Percentiles rank a stretch among this genome's conserved stretches.
phyloP scores from a whole-genome alignment of 352 stramenopile species.

The Globisporangium recalcitrans region DNA sequence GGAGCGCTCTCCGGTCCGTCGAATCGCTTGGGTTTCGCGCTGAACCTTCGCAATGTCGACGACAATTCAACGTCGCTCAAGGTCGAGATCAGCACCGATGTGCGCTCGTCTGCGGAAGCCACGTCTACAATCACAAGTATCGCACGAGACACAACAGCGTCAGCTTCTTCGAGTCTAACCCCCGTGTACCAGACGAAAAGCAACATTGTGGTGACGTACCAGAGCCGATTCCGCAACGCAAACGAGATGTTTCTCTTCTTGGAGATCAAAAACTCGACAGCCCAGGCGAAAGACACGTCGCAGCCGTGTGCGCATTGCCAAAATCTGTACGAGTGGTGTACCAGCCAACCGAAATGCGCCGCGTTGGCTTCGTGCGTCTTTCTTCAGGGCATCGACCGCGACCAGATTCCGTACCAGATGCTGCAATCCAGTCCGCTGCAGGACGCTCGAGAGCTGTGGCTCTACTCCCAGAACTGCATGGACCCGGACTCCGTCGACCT shows the following conservation, averaged over 20 bases:
- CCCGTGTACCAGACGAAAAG: conserved; percentile 28
- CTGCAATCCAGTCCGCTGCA: conserved; percentile 14
- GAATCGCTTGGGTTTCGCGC: conserved; percentile 34
- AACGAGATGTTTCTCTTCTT: conserved; percentile 42
- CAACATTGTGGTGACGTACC: conserved; percentile 46
- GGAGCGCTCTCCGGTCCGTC: conserved; percentile 15
- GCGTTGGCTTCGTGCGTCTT: conserved; percentile 36
- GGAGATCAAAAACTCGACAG: conserved; percentile 27
- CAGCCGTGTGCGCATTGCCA: conserved; percentile 30
- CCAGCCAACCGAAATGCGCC: conserved; percentile 31
- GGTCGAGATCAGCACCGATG: conserved; percentile 41
- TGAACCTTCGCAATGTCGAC: conserved; percentile 38
- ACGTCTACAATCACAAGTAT: conserved; percentile 56
- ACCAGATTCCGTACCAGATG: conserved; percentile 17
- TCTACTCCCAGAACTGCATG: conserved; percentile 31
- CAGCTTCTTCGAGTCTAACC: not conserved
- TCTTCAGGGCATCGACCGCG: conserved; percentile 22
- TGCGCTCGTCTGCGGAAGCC: conserved; percentile 33
- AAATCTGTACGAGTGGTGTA: conserved; percentile 45
- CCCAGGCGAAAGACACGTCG: conserved; percentile 36
- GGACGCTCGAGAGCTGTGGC: conserved; percentile 30
- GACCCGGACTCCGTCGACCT: conserved; percentile 15
- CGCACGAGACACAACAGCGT: conserved; percentile 18
- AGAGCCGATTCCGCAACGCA: conserved; percentile 25
- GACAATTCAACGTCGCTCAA: conserved; percentile 46